phyloP scores from a whole-genome alignment of 2,329 filamentous ascomycete genomes.

The Diaporthe vexans region DNA sequence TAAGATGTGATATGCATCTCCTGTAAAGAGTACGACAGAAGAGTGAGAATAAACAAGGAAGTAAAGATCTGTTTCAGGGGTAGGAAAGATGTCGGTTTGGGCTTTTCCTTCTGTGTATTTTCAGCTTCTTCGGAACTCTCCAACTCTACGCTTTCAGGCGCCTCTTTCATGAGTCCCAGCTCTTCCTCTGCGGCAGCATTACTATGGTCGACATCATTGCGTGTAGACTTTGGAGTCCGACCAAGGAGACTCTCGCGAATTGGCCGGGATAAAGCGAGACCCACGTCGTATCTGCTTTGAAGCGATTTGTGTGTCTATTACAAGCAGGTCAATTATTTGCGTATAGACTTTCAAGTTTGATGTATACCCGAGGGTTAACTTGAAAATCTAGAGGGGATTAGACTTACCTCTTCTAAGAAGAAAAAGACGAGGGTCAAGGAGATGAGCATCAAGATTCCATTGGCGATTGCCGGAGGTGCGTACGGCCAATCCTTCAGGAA shows the following conservation, averaged over 20 bases:
- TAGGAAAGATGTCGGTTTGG: not conserved
- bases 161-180: not conserved
- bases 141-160: not conserved
- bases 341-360: too few relatives aligned
- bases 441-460: not conserved
- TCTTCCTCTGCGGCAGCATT: not conserved
- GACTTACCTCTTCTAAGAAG: not conserved
- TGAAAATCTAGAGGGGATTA: too few relatives aligned
- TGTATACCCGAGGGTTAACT: too few relatives aligned
- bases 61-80: not conserved
- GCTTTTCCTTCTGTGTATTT: not conserved
- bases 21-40: not conserved
- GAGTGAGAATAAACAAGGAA: not conserved
- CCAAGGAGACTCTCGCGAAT: not conserved
- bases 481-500: not conserved
- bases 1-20: not conserved
- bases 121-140: not conserved
- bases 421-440: not conserved
- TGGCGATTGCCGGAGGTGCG: not conserved
- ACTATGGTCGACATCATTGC: not conserved
- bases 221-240: not conserved
- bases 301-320: not conserved
- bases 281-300: not conserved
- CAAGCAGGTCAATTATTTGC: not conserved
- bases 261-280: not conserved